Evolutionary conservation across 1,139 yeast genomes (phyloP), one percentile per base, ranked within the genome.

Genomic region (Candida mesenterica): DNA sequence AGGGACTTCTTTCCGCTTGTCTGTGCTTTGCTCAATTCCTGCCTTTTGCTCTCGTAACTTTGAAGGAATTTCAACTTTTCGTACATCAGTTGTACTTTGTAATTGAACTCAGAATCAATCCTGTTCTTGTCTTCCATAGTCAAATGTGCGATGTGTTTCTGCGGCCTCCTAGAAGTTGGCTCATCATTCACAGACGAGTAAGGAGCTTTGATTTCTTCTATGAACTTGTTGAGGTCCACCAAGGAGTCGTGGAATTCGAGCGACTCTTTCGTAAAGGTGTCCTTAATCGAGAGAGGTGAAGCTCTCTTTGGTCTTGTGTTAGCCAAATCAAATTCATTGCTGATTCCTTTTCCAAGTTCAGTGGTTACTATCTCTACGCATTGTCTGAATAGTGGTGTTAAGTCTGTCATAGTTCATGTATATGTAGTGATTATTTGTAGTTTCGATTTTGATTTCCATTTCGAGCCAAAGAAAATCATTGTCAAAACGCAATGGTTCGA

Each of bases 261-360:
- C 28, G 77, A 61, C 48, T 79, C 86, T 36, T 68, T 63, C 28
- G 65, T 52, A 49, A 79, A 79, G 0, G 82, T 62, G 43, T 80
- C 87, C 12, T 61, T 49, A 12, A 75, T 47, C 2, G 42, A 31
- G 34, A 51, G 57, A 6, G 18, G 18, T n/a, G 29, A 15, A n/a
- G 14, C 27, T 6, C 6, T 12, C n/a, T 26, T 26, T 10, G 16
- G 15, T 15, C 5, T 12, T 17, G 31, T 17, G 6, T 24, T 29
- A 13, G 32, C 33, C 30, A 17, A 22, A 30, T 42, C 45, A 22
- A 37, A 38, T 14, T 40, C 45, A 13, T 39, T 39, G 5, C 39
- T 23, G 12, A 28, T 25, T 2, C 44, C 34, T 8, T 39, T 36
- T 1, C 45, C 46, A 15, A 62, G 42, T 38, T 65, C 71, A 5